Percentiles rank a stretch among this genome's conserved stretches.
phyloP scores from a whole-genome alignment of 2,329 filamentous ascomycete genomes.

The Pseudopithomyces maydicus region DNA sequence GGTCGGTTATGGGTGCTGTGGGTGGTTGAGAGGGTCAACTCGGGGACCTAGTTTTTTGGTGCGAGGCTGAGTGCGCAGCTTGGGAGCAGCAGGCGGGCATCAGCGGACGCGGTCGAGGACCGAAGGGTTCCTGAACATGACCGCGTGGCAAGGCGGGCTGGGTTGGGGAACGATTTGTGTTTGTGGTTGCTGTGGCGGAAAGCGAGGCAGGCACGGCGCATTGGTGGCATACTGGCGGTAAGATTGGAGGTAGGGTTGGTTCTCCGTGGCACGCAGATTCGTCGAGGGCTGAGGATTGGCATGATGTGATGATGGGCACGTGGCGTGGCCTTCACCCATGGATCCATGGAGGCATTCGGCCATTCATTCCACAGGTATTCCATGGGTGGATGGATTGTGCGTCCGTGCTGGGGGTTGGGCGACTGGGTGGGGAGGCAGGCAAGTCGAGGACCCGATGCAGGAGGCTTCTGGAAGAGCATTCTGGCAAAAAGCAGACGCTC shows the following conservation, averaged over 20 bases:
- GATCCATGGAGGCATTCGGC: constrained; percentile 10
- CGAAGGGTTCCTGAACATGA: constrained; percentile 2
- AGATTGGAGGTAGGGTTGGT: constrained; percentile 7
- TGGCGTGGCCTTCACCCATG: background rate
- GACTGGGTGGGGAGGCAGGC: constrained; percentile 3
- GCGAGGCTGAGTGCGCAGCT: background rate
- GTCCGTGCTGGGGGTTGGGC: constrained; percentile 9
- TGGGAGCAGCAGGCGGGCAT: background rate
- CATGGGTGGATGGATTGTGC: background rate
- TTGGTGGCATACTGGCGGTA: constrained; percentile 23
- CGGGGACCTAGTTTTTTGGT: background rate
- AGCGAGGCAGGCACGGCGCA: constrained; percentile 53
- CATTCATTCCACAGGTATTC: too few species aligned
- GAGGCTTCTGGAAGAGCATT: constrained; percentile 28
- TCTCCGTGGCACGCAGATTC: background rate
- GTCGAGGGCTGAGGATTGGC: too few species aligned
- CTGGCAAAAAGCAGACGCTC: constrained; percentile 12
- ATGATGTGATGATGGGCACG: background rate
- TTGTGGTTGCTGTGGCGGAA: background rate
- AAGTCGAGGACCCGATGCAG: constrained; percentile 23
- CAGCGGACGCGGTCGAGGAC: constrained; percentile 2
- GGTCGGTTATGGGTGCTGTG: too few species aligned
- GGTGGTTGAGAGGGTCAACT: background rate
- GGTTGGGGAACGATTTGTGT: background rate
- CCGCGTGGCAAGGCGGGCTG: background rate